phyloP scores from a whole-genome alignment of 2,329 filamentous ascomycete species.

The Incumbomyces lentus region DNA sequence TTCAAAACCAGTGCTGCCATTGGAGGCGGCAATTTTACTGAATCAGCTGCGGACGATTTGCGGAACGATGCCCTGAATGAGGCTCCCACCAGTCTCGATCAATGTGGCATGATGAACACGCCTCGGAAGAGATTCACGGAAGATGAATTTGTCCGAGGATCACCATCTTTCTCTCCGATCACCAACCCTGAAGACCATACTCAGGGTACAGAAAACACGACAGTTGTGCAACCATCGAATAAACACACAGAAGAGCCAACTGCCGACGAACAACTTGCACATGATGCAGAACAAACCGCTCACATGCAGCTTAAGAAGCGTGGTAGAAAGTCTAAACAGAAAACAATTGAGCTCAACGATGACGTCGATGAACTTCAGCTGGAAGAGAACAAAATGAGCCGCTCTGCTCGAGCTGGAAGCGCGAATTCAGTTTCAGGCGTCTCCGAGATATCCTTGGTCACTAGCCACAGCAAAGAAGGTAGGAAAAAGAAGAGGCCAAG shows the following conservation, averaged over 20 bases:
- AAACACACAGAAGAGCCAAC: background rate
- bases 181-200: conserved; percentile 2
- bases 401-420: conserved; percentile 12
- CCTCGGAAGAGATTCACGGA: background rate
- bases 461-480: conserved; percentile 9
- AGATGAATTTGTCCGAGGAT: background rate
- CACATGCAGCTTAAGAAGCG: conserved; percentile 14
- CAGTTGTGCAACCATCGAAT: background rate
- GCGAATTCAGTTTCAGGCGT: conserved; percentile 14
- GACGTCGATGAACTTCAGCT: conserved; percentile 7
- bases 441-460: conserved; percentile 11
- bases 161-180: conserved; percentile 4
- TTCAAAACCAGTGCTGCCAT: background rate
- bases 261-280: background rate
- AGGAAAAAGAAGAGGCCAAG: conserved; percentile 11
- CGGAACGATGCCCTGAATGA: background rate
- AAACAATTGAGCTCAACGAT: background rate
- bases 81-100: conserved; percentile 1
- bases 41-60: background rate
- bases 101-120: background rate
- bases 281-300: background rate
- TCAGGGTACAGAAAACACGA: background rate
- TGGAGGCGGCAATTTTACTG: background rate
- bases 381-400: conserved; percentile 7
- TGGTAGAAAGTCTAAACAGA: conserved; percentile 12